These are phyloP conservation scores for Vigna hirtella DNA, from an alignment of 306 rosid species.

Conservation along the genomic window DNA sequence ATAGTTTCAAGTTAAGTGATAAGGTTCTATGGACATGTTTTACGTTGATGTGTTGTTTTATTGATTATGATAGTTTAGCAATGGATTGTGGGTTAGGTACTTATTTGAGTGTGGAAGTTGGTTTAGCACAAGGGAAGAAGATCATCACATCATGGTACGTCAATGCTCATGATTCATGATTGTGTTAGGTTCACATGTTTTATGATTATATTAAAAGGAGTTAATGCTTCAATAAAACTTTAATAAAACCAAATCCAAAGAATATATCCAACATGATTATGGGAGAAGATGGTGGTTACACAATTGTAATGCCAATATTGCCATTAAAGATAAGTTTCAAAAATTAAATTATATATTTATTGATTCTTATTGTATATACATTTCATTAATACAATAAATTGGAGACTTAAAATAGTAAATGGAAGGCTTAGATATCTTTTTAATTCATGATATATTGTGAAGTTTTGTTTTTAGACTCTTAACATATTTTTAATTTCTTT, in stretches of 20 bases:
- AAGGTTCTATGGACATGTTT: neutral
- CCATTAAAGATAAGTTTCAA: too few species aligned
- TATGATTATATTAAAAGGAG: neutral
- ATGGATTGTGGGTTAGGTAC: neutral
- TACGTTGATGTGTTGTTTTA: neutral
- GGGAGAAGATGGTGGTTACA: too few species aligned
- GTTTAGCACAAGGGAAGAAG: neutral
- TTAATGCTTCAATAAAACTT: neutral
- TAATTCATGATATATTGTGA: too few species aligned
- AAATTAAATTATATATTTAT: neutral
- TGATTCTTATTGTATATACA: neutral
- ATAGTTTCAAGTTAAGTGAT: neutral
- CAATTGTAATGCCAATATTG: too few species aligned
- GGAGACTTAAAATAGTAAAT: neutral
- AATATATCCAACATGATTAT: too few species aligned
- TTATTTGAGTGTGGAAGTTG: conserved; percentile 4
- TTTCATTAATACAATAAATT: neutral
- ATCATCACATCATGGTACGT: neutral
- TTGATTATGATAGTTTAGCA: neutral
- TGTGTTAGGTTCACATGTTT: neutral
- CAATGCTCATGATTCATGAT: too few species aligned
- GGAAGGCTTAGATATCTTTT: too few species aligned
- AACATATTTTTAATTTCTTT: too few species aligned
- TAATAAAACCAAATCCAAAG: too few species aligned
- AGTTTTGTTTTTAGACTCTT: too few species aligned